Conservation (phyloP, 2,329 filamentous ascomycete species). For the Didymella pomorum region DNA sequence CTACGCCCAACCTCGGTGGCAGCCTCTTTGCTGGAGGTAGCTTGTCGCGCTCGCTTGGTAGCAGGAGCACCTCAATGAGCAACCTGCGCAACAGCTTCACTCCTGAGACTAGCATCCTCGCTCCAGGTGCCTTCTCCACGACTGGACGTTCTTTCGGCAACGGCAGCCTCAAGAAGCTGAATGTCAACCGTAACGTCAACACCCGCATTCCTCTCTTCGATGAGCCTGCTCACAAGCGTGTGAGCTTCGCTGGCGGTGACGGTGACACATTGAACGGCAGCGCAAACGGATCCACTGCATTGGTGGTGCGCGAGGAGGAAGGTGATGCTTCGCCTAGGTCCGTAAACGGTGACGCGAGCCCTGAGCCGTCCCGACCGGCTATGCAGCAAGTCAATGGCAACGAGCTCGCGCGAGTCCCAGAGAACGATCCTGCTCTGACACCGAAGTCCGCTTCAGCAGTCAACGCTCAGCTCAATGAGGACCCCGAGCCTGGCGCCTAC, state of each 20-base stretch:
- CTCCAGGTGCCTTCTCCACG: slow-evolving; percentile 83
- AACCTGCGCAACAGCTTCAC: slow-evolving; percentile 84
- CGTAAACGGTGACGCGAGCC: slow-evolving; percentile 50
- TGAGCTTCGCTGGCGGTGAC: slow-evolving; percentile 79
- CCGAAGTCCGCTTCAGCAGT: slow-evolving; percentile 44
- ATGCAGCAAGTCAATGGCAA: slow-evolving; percentile 77
- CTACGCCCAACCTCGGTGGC: slow-evolving; percentile 72
- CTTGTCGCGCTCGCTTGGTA: slow-evolving; percentile 75
- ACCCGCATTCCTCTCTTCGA: slow-evolving; percentile 69
- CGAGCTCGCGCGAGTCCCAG: slow-evolving; percentile 80
- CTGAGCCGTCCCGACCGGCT: slow-evolving; percentile 61
- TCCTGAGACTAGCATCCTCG: slow-evolving; percentile 83
- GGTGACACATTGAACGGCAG: slow-evolving; percentile 54
- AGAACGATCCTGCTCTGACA: slow-evolving; percentile 68
- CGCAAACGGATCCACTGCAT: slow-evolving; percentile 56
- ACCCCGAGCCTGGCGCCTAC: slow-evolving; percentile 76
- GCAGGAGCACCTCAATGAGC: slow-evolving; percentile 82
- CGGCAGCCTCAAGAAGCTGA: slow-evolving; percentile 81
- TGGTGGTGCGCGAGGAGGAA: slow-evolving; percentile 60
- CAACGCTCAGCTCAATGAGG: slow-evolving; percentile 44
- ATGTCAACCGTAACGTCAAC: slow-evolving; percentile 87
- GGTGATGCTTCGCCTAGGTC: slow-evolving; percentile 63
- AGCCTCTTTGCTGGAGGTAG: slow-evolving; percentile 60
- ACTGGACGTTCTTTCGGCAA: slow-evolving; percentile 54
- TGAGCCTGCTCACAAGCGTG: slow-evolving; percentile 68